These are phyloP conservation scores for Lepidium aucheri DNA, from an alignment of 345 rosid species.

Conservation along the genomic window DNA sequence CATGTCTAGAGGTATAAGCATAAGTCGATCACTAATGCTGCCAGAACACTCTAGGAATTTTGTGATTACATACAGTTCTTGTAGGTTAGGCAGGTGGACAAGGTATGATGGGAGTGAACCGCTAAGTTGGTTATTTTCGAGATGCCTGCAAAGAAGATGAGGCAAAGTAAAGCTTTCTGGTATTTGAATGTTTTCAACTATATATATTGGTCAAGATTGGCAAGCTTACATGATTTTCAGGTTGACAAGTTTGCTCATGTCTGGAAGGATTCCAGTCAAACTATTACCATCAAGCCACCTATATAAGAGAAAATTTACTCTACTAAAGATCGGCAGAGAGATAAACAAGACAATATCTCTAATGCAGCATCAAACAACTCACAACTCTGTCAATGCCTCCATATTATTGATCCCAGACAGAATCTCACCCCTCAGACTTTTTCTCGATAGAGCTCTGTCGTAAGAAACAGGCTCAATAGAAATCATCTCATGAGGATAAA, in stretches of 20 bases:
- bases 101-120: conserved; percentile 77
- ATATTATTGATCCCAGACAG: conserved; percentile 53
- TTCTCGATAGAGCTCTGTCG: conserved; percentile 62
- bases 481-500: not conserved
- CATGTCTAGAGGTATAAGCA: not conserved
- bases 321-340: not conserved
- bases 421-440: conserved; percentile 56
- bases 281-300: conserved; percentile 88
- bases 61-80: conserved; percentile 58
- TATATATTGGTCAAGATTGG: not conserved
- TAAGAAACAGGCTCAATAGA: not conserved
- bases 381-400: conserved; percentile 74
- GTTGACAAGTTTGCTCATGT: conserved; percentile 64
- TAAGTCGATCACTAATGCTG: not conserved
- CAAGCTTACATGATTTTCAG: conserved; percentile 67
- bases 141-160: conserved; percentile 51
- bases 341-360: not conserved
- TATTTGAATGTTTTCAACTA: not conserved
- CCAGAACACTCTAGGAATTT: not conserved
- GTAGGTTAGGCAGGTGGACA: conserved; percentile 55
- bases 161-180: conserved; percentile 12
- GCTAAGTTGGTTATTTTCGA: conserved; percentile 71
- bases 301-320: conserved; percentile 10
- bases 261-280: conserved; percentile 66
- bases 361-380: conserved; percentile 28